Base-by-base conservation (phyloP, 2,329 filamentous ascomycete genomes). In the Ophiocordyceps robertsii region DNA sequence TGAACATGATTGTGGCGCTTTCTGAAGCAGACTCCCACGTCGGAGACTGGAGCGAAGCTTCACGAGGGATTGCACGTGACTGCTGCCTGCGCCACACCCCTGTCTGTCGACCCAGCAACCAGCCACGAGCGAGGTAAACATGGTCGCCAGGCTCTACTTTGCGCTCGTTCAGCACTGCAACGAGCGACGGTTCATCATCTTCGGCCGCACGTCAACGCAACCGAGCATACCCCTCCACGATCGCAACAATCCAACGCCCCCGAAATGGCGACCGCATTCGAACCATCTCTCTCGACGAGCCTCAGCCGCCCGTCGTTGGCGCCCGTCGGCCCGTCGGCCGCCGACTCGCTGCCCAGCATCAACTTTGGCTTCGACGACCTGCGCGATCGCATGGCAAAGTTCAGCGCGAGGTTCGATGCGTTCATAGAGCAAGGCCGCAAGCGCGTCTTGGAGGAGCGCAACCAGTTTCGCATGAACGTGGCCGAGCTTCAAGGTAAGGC, bases 291-390 rank as follows among this genome's bases (percentile, higher is more conserved):
- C 51, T 84, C 81, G 12, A 75, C 74, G 43, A 80, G 76, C 61
- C 63, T 72, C 38, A 67, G 66, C 54, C 70, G 77, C 52, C 75
- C 74, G 49, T 73, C 75, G 14, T 64, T 75, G 48, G 69, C 73
- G 29, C 69, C 77, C 35, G 66, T 69, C 38, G 75, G 70, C 36
- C 74, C 78, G 13, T 84, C 80, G 7, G 77, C 85, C 66, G 82
- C 80, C 36, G 83, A 88, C 59, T 77, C 78, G 40, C 77, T 98
- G 9, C 92, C 92, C 31, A 85, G 75, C 59, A 84, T 94, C 62
- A 88, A 95, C 63, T 96, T 98, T 61, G 88, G 88, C 45, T 96
- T 96, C 62, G 89, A 96, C 54, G 87, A 95, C 52, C 66, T 98
- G 57, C 89, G 90, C 64, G 87, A 90, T 56, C 84, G 88, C 64